Percentiles rank a stretch among this genome's conserved stretches.
Conservation (phyloP, 2,329 filamentous ascomycete species). For the Chlorencoelia australis region DNA sequence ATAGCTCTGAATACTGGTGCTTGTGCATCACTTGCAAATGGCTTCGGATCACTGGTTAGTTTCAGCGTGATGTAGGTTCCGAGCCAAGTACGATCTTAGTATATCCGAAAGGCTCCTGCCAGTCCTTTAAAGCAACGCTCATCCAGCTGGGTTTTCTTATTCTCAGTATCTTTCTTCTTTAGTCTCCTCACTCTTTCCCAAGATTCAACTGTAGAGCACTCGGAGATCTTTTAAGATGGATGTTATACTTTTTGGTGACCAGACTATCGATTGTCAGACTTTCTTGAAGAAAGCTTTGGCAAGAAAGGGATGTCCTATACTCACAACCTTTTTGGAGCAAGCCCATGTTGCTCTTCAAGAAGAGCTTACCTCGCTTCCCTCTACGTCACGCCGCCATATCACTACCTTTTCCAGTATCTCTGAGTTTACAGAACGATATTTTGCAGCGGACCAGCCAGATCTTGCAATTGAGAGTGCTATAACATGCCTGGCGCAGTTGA, state of each 20-base stretch:
- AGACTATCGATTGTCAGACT: conserved; percentile 14
- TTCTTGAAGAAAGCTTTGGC: conserved; percentile 13
- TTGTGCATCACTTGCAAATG: conserved; percentile 3
- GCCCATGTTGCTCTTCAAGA: conserved; percentile 46
- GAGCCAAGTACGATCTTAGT: background rate
- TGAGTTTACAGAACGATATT: conserved; percentile 56
- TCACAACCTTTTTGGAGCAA: conserved; percentile 44
- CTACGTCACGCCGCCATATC: conserved; percentile 44
- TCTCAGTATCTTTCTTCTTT: background rate
- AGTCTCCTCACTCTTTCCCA: background rate
- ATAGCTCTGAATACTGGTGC: background rate
- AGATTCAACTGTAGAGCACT: conserved; percentile 2
- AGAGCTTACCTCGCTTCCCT: conserved; percentile 47
- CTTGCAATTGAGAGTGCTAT: conserved; percentile 54
- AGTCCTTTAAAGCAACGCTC: background rate
- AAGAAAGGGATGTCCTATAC: conserved; percentile 14
- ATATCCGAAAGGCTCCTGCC: background rate
- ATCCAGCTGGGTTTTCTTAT: background rate
- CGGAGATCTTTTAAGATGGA: conserved; percentile 14
- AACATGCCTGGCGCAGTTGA: conserved; percentile 53
- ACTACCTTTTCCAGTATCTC: conserved; percentile 52
- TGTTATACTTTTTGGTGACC: conserved; percentile 17
- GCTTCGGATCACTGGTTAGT: background rate
- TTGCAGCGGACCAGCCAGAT: conserved; percentile 44
- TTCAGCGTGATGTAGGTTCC: conserved; percentile 1